Conservation (phyloP, 2,329 filamentous ascomycete species). For the Elsinoe australis region DNA sequence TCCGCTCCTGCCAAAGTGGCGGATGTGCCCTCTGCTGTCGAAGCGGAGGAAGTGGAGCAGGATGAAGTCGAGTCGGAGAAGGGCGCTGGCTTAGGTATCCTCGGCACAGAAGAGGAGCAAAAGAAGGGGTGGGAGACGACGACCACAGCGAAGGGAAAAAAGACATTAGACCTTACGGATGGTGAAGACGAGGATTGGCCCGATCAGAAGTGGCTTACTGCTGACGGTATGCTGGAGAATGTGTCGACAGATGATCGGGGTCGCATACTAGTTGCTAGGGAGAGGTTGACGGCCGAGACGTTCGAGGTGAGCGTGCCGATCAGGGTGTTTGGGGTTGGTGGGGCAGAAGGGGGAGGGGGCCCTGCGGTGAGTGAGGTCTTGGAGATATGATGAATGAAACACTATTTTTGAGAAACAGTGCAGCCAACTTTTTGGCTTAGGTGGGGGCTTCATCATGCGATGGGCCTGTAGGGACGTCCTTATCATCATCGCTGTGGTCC, state of each 20-base stretch:
- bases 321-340: constrained; percentile 29
- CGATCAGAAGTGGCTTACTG: constrained; percentile 42
- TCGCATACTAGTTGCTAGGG: constrained; percentile 28
- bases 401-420: too few relatives aligned
- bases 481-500: too few relatives aligned
- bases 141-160: constrained; percentile 57
- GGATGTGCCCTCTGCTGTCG: too few relatives aligned
- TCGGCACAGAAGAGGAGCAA: constrained; percentile 59
- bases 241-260: constrained; percentile 32
- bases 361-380: constrained; percentile 18
- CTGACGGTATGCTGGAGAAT: constrained; percentile 28
- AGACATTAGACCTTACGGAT: too few relatives aligned
- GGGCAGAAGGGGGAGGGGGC: constrained; percentile 14
- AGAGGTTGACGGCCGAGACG: constrained; percentile 30
- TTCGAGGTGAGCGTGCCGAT: constrained; percentile 34
- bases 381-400: constrained; percentile 20
- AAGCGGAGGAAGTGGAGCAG: constrained; percentile 52
- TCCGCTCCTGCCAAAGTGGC: constrained; percentile 17
- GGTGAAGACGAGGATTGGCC: constrained; percentile 62
- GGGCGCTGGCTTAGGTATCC: constrained; percentile 64
- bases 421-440: too few relatives aligned
- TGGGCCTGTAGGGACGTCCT: too few relatives aligned
- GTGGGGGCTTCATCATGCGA: too few relatives aligned
- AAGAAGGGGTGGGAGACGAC: constrained; percentile 45
- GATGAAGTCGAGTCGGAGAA: constrained; percentile 61